phyloP scores from a whole-genome alignment of 805 yeast species.

The Vanderwaltozyma polyspora region DNA sequence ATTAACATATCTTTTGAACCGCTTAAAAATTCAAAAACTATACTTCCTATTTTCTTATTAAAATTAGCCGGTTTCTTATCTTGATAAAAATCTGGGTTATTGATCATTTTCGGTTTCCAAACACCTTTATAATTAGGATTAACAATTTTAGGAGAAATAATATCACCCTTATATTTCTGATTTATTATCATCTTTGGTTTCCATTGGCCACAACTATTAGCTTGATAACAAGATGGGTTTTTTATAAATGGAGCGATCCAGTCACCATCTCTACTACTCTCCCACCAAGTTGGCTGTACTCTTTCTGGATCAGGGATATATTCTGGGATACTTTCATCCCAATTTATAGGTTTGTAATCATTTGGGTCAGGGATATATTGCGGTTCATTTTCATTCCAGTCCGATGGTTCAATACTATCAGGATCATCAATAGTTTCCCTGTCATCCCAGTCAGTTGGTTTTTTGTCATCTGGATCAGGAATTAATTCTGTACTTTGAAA shows the following conservation, averaged over 20 bases:
- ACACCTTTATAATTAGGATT: constrained; percentile 74
- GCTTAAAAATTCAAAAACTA: constrained; percentile 70
- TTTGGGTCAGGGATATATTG: constrained; percentile 49
- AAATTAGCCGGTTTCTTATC: constrained; percentile 48
- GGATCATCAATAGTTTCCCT: constrained; percentile 59
- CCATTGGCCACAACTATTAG: constrained; percentile 79
- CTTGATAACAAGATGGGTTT: constrained; percentile 59
- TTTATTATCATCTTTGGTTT: constrained; percentile 53
- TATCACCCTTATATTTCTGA: constrained; percentile 64
- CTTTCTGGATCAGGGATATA: constrained; percentile 60
- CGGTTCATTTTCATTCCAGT: constrained; percentile 74
- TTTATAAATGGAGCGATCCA: constrained; percentile 63
- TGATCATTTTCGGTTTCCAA: constrained; percentile 57
- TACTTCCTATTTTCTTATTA: constrained; percentile 66
- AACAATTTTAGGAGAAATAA: constrained; percentile 54
- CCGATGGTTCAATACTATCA: constrained; percentile 60
- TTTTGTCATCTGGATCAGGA: constrained; percentile 42
- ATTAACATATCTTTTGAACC: constrained; percentile 66
- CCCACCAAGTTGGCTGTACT: constrained; percentile 70
- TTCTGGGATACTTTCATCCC: constrained; percentile 58
- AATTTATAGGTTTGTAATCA: constrained; percentile 58
- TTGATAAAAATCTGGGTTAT: constrained; percentile 59
- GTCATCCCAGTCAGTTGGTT: constrained; percentile 82
- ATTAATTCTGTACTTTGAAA: constrained; percentile 55
- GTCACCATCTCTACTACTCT: constrained; percentile 79